Evolutionary conservation across 129 eudicot species (phyloP), one percentile per base, ranked within the genome.

Genomic region (Pittosporum tobira): DNA sequence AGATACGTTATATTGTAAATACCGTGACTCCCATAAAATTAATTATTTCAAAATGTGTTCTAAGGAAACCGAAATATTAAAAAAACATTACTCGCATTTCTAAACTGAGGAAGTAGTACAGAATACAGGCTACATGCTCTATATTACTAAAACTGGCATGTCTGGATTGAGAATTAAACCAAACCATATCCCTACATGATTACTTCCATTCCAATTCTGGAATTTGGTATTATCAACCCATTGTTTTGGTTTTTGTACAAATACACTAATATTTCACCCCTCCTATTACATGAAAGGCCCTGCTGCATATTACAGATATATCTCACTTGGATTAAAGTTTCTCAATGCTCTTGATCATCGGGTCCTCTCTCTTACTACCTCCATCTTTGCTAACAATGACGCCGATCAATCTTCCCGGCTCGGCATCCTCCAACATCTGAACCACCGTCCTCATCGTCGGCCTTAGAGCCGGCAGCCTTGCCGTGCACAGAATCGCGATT

Each of bases 401-500:
- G 36, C 79, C 52, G 23, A 85, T 46, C 8, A 93, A 36, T 46
- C 64, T 77, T 59, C 83, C 77, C 0, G 99, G 96, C 40, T 83
- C 68, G 0, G 94, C 99, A 6, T 87, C 94, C 64, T 87, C 86
- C 2, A 93, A 71, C 99, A 87, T 83, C 52, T 93, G 84, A 65
- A 93, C 96, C 10, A 87, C 96, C 0, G 53, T 56, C 52, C 99
- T 81, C 99, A 93, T 93, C 7, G 94, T 76, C 0, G 99, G 99
- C 85, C 99, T 81, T 1, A 70, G 62, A 10, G 80, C 43, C 1
- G 94, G 94, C 40, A 76, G 79, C 69, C 81, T 87, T 0, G 94
- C 74, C 1, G 99, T 83, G 80, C 96, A 93, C 40, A 78, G 45
- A 57, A 93, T 81, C 6, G 96, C 99, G 21, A 93, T 78, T 72